Evolutionary conservation across 1,139 yeast genomes (phyloP).

Genomic region (Nakaseomyces kungkrabaensis): DNA sequence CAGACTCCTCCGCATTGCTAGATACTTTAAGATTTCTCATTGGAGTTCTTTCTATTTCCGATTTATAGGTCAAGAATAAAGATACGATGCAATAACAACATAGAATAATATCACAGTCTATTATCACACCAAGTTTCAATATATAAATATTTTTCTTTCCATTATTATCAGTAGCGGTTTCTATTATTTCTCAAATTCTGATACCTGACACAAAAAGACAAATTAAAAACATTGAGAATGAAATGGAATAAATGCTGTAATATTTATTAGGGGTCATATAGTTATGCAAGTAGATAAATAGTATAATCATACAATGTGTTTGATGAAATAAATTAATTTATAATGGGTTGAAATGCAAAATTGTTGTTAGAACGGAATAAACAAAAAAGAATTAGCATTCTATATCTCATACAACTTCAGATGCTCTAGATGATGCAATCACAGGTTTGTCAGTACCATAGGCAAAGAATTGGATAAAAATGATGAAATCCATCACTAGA

Average conservation of each 20-base stretch:
- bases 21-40: no score
- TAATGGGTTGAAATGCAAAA: background rate
- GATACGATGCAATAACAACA: background rate
- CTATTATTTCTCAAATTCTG: background rate
- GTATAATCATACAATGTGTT: background rate
- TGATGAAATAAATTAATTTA: background rate
- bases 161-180: no score
- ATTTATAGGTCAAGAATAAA: no score
- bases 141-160: no score
- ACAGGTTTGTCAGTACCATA: slow-evolving; percentile 34
- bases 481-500: slow-evolving; percentile 67
- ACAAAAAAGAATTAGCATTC: background rate
- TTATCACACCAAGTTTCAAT: no score
- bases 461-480: slow-evolving; percentile 77
- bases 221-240: background rate
- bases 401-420: background rate
- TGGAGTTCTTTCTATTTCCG: no score
- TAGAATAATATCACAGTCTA: no score
- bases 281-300: background rate
- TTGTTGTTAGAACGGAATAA: background rate
- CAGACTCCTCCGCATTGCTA: no score
- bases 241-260: background rate
- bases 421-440: background rate
- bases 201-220: background rate
- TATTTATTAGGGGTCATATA: background rate